Base-by-base conservation (phyloP, 2,329 filamentous ascomycete species). In the Arthrobotrys musiformis region DNA sequence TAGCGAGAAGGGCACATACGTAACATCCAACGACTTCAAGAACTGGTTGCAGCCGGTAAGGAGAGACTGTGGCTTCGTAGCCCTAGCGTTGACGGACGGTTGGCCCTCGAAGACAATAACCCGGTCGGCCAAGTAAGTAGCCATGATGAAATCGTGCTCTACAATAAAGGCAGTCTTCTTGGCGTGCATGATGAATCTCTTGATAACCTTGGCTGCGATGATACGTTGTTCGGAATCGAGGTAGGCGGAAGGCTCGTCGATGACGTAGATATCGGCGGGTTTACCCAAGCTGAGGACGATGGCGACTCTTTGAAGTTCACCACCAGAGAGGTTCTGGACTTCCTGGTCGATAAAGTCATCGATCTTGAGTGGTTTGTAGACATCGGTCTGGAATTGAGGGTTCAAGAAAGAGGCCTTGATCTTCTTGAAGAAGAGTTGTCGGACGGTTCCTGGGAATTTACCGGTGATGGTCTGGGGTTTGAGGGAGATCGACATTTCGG, bases 101-200 rank as follows among this genome's bases (percentile, higher is more conserved):
- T 96, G 83, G 81, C 96, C 95, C 83, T 98, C 95, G 82, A 99
- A 99, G 82, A 99, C 95, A 82, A 99, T 99, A 84, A 99, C 95
- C 80, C 95, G 92, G 83, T 99, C 96, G 52, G 95, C 90, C 54
- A 91, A 87, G 82, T 91, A 91, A 48, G 90, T 91, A 44, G 90
- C 89, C 94, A 98, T 97, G 86, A 98, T 97, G 87, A 99, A 98
- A 88, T 99, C 95, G 91, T 99, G 95, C 90, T 99, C 95, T 84
- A 99, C 94, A 81, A 99, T 90, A 84, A 99, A 99, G 61, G 95
- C 95, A 0, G 95, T 99, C 90, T 98, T 98, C 90, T 98, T 98
- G 82, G 93, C 91, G 87, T 99, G 94, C 95, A 99, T 99, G 85
- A 99, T 99, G 88, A 97, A 99, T 80, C 95, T 92, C 88, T 99